phyloP scores from a whole-genome alignment of 306 rosid genomes.

The Dryas drummondii region DNA sequence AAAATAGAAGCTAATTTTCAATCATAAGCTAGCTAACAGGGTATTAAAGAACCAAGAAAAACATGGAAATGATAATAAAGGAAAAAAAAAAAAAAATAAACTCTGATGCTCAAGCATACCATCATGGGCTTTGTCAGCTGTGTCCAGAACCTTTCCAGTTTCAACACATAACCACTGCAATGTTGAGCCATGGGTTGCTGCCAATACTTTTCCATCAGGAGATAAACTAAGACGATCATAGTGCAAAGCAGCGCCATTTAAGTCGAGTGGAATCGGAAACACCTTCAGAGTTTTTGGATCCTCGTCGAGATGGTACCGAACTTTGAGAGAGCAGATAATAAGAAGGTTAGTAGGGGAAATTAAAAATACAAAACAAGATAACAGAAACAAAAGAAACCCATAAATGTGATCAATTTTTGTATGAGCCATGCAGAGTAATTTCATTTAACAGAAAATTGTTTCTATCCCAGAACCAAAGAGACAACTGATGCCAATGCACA shows the following conservation, averaged over 20 bases:
- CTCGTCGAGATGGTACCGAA: constrained; percentile 93
- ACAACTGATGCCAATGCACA: not conserved
- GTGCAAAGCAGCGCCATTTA: constrained; percentile 55
- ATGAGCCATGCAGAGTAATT: not conserved
- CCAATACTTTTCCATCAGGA: constrained; percentile 79
- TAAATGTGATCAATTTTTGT: not conserved
- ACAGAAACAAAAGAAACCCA: not conserved
- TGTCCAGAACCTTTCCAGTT: constrained; percentile 84
- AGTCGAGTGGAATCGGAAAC: constrained; percentile 83
- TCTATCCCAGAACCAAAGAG: constrained; percentile 1
- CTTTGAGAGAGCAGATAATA: constrained; percentile 43
- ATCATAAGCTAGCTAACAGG: not conserved
- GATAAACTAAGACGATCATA: constrained; percentile 85
- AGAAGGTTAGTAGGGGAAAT: constrained; percentile 1
- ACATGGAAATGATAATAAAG: not conserved
- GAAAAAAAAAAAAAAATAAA: not conserved
- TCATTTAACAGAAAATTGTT: not conserved
- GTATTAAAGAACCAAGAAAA: not conserved
- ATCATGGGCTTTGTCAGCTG: constrained; percentile 94
- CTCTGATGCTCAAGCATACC: constrained; percentile 43
- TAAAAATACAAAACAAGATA: not conserved
- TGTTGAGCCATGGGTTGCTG: constrained; percentile 81
- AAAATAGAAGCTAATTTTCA: not conserved
- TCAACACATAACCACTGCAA: constrained; percentile 88
- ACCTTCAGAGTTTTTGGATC: constrained; percentile 93